Evolutionary conservation across 352 stramenopile species (phyloP).

Genomic region (Phytophthora podocarpi): DNA sequence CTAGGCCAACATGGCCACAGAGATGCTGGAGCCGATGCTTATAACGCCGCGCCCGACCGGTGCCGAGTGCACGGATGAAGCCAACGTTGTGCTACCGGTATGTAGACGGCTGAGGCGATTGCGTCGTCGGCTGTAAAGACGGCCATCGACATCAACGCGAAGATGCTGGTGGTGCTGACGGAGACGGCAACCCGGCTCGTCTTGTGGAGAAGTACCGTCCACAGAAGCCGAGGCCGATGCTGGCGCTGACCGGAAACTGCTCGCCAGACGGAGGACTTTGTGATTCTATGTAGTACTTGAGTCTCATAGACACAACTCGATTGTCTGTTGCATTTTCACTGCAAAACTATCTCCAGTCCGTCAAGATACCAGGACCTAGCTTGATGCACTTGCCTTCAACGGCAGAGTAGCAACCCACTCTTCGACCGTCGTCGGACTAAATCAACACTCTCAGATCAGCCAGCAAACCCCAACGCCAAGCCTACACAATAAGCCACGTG

Average conservation of each 20-base stretch:
- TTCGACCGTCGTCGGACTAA: no score
- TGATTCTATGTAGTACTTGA: no score
- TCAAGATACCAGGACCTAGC: no score
- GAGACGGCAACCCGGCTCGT: slow-evolving; percentile 92
- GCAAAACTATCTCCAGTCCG: no score
- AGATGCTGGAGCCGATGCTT: slow-evolving; percentile 99
- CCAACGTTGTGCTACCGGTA: slow-evolving; percentile 88
- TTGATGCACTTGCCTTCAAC: no score
- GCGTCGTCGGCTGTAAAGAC: slow-evolving; percentile 97
- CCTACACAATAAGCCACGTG: no score
- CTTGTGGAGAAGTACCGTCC: slow-evolving; percentile 96
- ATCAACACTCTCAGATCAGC: no score
- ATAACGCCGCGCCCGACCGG: slow-evolving; percentile 96
- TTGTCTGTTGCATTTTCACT: no score
- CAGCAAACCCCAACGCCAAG: no score
- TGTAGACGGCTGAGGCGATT: slow-evolving; percentile 91
- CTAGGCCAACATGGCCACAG: slow-evolving; percentile 96
- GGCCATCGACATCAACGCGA: slow-evolving; percentile 94
- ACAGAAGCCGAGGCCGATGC: slow-evolving; percentile 50
- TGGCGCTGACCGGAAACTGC: slow-evolving; percentile 68
- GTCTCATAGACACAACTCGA: no score
- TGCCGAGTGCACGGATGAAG: slow-evolving; percentile 98
- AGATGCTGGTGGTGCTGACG: slow-evolving; percentile 97
- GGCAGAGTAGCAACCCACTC: no score
- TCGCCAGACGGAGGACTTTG: slow-evolving; percentile 59